Evolutionary conservation across 306 rosid genomes (phyloP), one percentile per base, ranked within the genome.

Genomic region (Albizia julibrissin): DNA sequence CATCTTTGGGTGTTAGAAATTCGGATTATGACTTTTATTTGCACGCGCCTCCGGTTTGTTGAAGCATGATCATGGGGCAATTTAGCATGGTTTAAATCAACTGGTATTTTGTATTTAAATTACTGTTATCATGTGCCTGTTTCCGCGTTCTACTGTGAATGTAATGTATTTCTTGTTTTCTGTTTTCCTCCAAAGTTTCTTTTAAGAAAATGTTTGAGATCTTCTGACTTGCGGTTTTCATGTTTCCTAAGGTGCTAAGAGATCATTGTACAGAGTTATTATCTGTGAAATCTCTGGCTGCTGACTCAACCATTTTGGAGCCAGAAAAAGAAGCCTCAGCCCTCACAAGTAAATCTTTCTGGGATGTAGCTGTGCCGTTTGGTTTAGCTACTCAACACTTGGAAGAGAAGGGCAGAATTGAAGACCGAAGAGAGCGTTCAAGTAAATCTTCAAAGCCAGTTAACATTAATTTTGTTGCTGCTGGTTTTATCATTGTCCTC

Each of bases 331-430:
- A 89, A 77, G 88, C 84, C 11, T 74, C 79, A 44, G 74, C 89
- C 59, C 34, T 83, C 66, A 80, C 58, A 59, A 64, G 91, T 15
- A 89, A 80, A 77, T 87, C 94, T 31, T 93, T 95, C 81, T 89
- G 97, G 98, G 94, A 93, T 34, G 83, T 83, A 75, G 89, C 91
- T 1, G 80, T 79, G 34, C 96, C 96, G 2, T 79, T 78, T 37
- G 19, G 61, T 49, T 68, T 85, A 26, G 83, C 86, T 22, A 69
- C 75, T 69, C 72, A 74, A 61, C 72, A 89, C 79, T 47, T 52
- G 34, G 83, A 76, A 39, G 79, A 71, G 79, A 88, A 86, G 86
- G 75, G 75, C 37, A 89, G 62, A 29, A n/a, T 6, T 26, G 76
- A 87, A 70, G 71, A 34, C 6, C 84, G 46, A 80, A 87, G 58